These are phyloP conservation scores for Pezizomycotina sp. DNA, from an alignment of 2,329 filamentous ascomycete genomes.

Conservation along the genomic window DNA sequence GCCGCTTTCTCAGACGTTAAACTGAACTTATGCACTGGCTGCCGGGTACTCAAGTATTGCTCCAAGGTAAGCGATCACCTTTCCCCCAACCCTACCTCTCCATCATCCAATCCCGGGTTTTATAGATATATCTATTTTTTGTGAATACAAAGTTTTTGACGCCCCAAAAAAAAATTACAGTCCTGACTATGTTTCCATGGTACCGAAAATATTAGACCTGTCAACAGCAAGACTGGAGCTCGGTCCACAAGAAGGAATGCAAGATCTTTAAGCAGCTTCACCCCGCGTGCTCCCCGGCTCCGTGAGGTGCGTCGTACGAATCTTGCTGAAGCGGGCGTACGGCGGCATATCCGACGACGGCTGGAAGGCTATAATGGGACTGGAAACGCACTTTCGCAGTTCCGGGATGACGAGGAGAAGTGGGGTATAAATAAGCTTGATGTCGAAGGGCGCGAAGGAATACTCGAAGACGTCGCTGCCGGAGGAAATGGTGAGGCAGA, in stretches of 20 bases:
- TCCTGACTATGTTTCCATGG: slow-evolving; percentile 5
- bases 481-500: slow-evolving; percentile 31
- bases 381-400: slow-evolving; percentile 27
- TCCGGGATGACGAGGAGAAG: slow-evolving; percentile 30
- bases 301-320: slow-evolving; percentile 39
- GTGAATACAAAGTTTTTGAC: background rate
- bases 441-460: slow-evolving; percentile 38
- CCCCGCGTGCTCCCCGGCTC: slow-evolving; percentile 37
- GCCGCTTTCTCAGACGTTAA: slow-evolving; percentile 20
- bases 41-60: slow-evolving; percentile 43
- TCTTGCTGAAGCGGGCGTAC: slow-evolving; percentile 32
- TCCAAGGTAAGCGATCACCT: slow-evolving; percentile 40
- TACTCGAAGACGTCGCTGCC: slow-evolving; percentile 36
- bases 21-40: slow-evolving; percentile 42
- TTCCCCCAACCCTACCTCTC: background rate
- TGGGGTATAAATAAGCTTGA: slow-evolving; percentile 37
- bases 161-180: slow-evolving; percentile 2
- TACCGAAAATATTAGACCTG: too few relatives aligned
- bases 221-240: slow-evolving; percentile 43
- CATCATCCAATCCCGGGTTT: background rate
- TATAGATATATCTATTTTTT: slow-evolving; percentile 3
- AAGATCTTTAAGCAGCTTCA: slow-evolving; percentile 34
- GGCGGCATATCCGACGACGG: slow-evolving; percentile 30
- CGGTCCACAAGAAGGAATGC: slow-evolving; percentile 44
- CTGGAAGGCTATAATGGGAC: slow-evolving; percentile 35